Percentiles rank a stretch among this genome's conserved stretches.
These are phyloP conservation scores for Botryotinia convoluta DNA, from an alignment of 2,329 filamentous ascomycete genomes.

Conservation along the genomic window DNA sequence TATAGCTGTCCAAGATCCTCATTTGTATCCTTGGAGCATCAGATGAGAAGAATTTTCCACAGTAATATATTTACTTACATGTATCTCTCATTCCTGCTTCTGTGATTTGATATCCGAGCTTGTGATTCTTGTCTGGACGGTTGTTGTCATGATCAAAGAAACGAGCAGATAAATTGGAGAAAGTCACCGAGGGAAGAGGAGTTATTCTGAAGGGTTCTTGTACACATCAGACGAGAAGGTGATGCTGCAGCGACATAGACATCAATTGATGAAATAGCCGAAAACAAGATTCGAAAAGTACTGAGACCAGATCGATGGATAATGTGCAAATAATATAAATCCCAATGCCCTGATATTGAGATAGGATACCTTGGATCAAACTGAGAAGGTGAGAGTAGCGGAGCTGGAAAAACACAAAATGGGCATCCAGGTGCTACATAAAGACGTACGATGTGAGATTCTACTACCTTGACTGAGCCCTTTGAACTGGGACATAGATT, in stretches of 20 bases:
- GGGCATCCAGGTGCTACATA: fast-evolving
- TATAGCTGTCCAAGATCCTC: background rate
- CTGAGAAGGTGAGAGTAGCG: no score
- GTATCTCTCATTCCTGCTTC: no score
- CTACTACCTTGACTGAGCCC: fast-evolving
- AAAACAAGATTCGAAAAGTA: fast-evolving
- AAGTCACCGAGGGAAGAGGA: fast-evolving
- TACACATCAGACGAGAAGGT: background rate
- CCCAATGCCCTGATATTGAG: background rate
- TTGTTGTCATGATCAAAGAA: background rate
- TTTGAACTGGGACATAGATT: background rate
- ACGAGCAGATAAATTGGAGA: background rate
- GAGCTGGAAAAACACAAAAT: fast-evolving
- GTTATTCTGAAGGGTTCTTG: no score
- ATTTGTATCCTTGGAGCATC: background rate
- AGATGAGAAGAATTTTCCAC: background rate
- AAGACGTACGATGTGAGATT: background rate
- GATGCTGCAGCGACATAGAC: background rate
- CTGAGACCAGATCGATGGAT: background rate
- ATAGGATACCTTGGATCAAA: background rate
- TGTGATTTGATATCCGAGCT: background rate
- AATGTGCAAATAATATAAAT: background rate
- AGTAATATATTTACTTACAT: background rate
- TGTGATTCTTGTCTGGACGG: background rate
- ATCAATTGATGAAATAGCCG: background rate